Percentiles rank a stretch among this genome's conserved stretches.
phyloP scores from a whole-genome alignment of 2,329 filamentous ascomycete species.

The Pyrenochaeta sp. region DNA sequence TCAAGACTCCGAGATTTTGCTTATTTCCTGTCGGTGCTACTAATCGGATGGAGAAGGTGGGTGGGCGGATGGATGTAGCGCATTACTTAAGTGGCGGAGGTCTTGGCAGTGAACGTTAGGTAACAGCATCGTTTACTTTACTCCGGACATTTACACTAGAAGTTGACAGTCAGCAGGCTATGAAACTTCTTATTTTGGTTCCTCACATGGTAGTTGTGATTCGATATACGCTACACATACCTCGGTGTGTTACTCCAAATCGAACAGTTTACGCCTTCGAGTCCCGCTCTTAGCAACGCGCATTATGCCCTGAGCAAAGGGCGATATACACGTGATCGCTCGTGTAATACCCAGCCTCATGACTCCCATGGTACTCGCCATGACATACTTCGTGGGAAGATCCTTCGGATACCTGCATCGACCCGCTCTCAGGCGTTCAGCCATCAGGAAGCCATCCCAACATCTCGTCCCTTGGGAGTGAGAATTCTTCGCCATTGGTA shows the following conservation, averaged over 20 bases:
- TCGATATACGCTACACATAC: neutral
- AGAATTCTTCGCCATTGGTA: conserved; percentile 28
- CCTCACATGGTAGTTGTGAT: neutral
- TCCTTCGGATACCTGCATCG: conserved; percentile 2
- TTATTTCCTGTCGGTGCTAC: neutral
- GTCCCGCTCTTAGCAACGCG: neutral
- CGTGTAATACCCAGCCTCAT: neutral
- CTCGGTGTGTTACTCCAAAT: neutral
- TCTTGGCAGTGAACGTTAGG: conserved; percentile 28
- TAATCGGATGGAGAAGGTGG: conserved; percentile 13
- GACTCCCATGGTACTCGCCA: neutral
- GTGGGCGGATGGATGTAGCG: conserved; percentile 2
- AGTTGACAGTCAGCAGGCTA: neutral
- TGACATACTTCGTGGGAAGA: conserved; percentile 21
- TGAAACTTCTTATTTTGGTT: neutral
- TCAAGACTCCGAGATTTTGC: conserved; percentile 7
- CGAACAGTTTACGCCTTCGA: neutral
- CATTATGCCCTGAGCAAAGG: neutral
- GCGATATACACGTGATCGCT: neutral
- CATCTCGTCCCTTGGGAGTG: conserved; percentile 17
- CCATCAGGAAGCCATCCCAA: conserved; percentile 21
- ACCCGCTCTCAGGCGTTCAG: conserved; percentile 4
- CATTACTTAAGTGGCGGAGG: conserved; percentile 10
- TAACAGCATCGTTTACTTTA: neutral
- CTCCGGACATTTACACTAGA: neutral